Evolutionary conservation across 2,329 filamentous ascomycete species (phyloP).

Genomic region (Aureobasidium sp.): DNA sequence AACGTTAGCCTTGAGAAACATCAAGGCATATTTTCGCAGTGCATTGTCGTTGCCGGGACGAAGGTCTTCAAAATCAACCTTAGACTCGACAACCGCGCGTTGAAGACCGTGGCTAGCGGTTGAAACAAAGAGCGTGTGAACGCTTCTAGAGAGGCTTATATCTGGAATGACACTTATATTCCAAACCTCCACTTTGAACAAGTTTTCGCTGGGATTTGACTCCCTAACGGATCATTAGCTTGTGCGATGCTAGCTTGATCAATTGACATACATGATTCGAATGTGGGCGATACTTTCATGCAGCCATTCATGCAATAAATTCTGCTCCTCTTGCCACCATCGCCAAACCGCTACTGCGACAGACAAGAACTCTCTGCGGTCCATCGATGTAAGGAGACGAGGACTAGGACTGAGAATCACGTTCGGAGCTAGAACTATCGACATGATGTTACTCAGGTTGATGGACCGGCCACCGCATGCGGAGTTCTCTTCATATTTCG

Average conservation of each 20-base stretch:
- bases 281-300: not conserved
- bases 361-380: not conserved
- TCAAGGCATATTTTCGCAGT: not conserved
- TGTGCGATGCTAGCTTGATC: not conserved
- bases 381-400: too few species aligned
- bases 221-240: not conserved
- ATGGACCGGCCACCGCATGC: not conserved
- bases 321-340: not conserved
- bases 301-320: too few species aligned
- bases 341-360: not conserved
- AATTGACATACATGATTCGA: not conserved
- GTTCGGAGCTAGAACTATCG: not conserved
- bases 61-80: not conserved
- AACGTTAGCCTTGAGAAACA: not conserved
- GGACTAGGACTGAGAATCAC: not conserved
- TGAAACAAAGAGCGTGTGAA: not conserved
- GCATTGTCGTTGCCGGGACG: not conserved
- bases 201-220: not conserved
- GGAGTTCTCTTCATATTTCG: too few species aligned
- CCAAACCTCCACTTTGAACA: not conserved
- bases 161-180: not conserved
- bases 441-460: not conserved
- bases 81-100: not conserved
- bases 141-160: not conserved
- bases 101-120: not conserved